phyloP scores from a whole-genome alignment of 2,329 filamentous ascomycete genomes.

The Fusarium poae region DNA sequence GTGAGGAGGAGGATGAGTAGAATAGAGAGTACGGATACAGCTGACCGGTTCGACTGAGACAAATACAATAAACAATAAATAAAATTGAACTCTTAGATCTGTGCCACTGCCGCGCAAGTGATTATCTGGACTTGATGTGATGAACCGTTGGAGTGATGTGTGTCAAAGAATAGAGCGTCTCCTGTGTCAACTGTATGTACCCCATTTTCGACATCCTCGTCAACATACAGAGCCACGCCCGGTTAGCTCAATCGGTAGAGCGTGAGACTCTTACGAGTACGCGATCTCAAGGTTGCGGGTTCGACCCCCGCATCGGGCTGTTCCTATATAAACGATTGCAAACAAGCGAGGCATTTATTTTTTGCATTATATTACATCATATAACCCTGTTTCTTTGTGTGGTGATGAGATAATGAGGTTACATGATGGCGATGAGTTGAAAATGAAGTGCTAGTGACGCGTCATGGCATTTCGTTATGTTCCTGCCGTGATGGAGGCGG shows the following conservation, averaged over 20 bases:
- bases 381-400: neutral
- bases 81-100: neutral
- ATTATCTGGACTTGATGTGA: neutral
- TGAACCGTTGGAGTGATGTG: neutral
- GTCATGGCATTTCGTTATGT: neutral
- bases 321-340: constrained; percentile 29
- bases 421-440: neutral
- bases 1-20: neutral
- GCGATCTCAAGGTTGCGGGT: constrained; percentile 68
- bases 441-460: neutral
- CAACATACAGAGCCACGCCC: constrained; percentile 39
- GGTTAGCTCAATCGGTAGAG: constrained; percentile 64
- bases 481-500: neutral
- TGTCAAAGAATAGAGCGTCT: neutral
- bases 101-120: neutral
- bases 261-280: constrained; percentile 72
- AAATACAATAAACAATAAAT: neutral
- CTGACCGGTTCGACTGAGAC: too few species aligned
- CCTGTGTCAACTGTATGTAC: fast-evolving
- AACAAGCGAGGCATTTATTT: constrained; percentile 4
- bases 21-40: neutral
- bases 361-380: neutral
- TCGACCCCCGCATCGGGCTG: constrained; percentile 62
- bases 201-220: fast-evolving
- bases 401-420: neutral